Conservation (phyloP, 2,329 filamentous ascomycete genomes). For the Phyllosticta capitalensis region DNA sequence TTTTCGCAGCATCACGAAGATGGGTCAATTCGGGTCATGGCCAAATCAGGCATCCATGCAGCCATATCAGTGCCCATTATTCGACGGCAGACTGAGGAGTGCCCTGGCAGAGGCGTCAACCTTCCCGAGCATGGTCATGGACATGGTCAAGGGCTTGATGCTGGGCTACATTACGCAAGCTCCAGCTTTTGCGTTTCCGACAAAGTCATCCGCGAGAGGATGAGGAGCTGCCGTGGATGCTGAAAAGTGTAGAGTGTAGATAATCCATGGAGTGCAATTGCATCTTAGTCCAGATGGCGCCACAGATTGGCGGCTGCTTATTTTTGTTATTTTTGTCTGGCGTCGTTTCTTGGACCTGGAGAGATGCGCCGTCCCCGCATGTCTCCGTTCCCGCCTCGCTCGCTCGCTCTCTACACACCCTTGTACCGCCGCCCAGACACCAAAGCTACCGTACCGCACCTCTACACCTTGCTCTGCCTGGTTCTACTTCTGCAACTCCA, state of each 20-base stretch:
- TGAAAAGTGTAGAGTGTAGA: background rate
- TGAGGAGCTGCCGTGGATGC: no score
- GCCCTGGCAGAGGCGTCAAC: background rate
- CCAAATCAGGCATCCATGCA: background rate
- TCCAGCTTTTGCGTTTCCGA: background rate
- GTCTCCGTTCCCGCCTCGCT: background rate
- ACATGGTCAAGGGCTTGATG: background rate
- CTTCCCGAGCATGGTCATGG: background rate
- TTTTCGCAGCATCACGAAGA: background rate
- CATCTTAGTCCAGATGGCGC: background rate
- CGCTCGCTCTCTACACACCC: background rate
- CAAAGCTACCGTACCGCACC: background rate
- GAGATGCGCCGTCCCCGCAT: background rate
- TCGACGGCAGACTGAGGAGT: background rate
- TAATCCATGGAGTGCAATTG: background rate
- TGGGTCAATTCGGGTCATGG: background rate
- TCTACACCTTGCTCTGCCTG: background rate
- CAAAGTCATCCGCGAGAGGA: background rate
- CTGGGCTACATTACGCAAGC: background rate
- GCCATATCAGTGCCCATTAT: background rate
- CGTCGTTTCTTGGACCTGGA: background rate
- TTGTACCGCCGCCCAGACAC: background rate
- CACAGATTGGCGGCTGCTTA: background rate
- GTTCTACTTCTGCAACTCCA: conserved; percentile 18
- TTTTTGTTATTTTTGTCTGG: background rate